Conservation (phyloP, 2,329 filamentous ascomycete species). For the Cladosporium oxysporum region DNA sequence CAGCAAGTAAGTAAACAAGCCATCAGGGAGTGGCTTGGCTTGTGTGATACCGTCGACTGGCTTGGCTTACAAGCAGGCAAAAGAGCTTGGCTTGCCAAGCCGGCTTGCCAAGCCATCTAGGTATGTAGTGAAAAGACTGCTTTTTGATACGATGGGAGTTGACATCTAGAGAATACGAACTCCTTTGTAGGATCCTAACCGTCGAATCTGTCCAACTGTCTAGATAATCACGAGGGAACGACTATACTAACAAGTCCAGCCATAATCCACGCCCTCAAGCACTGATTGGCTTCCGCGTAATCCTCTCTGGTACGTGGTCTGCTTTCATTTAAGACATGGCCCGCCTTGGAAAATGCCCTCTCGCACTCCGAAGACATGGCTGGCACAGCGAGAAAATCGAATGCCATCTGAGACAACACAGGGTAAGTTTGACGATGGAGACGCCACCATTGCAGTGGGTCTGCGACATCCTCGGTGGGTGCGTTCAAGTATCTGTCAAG, state of each 20-base stretch:
- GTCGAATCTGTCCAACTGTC: background rate
- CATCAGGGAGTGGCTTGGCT: slow-evolving; percentile 5
- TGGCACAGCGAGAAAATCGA: slow-evolving; percentile 13
- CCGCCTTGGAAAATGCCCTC: background rate
- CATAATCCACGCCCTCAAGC: slow-evolving; percentile 11
- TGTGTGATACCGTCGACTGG: background rate
- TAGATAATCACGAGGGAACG: background rate
- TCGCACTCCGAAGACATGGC: background rate
- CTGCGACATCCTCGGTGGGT: slow-evolving; percentile 4
- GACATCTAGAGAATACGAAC: background rate
- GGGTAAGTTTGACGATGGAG: background rate
- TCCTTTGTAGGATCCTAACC: background rate
- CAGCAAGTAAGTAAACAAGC: slow-evolving; percentile 10
- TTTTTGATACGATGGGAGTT: background rate
- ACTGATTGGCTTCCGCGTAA: slow-evolving; percentile 4
- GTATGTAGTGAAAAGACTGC: background rate
- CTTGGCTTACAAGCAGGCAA: slow-evolving; percentile 6
- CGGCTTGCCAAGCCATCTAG: background rate
- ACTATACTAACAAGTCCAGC: slow-evolving; percentile 12
- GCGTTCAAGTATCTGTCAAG: slow-evolving; percentile 4
- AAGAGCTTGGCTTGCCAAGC: slow-evolving; percentile 1
- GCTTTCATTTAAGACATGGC: background rate
- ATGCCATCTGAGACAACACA: slow-evolving; percentile 6
- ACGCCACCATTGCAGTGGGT: slow-evolving; percentile 3
- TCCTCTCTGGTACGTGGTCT: slow-evolving; percentile 4